phyloP scores from a whole-genome alignment of 129 eudicot species.

The Daucus carota region DNA sequence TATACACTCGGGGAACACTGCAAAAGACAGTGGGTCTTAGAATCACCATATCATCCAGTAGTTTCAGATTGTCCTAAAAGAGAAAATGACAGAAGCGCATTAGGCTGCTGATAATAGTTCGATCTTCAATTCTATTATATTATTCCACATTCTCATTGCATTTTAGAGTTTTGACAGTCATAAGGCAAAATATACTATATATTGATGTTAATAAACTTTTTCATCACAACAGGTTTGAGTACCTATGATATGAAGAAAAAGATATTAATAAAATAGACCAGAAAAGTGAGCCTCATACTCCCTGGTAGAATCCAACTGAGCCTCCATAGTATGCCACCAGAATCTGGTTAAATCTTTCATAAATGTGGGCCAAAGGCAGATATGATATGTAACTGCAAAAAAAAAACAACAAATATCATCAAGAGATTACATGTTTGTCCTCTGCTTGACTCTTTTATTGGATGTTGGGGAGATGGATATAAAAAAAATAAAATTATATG shows the following conservation, averaged over 20 bases:
- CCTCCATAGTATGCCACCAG: conserved; percentile 45
- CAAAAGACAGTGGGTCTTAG: conserved; percentile 67
- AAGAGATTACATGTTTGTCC: not conserved
- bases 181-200: not conserved
- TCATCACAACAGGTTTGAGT: not conserved
- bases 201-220: too few species aligned
- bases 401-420: not conserved
- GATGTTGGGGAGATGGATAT: not conserved
- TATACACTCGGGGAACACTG: conserved; percentile 79
- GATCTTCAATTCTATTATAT: too few species aligned
- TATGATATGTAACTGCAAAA: conserved; percentile 63
- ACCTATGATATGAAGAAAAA: not conserved
- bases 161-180: too few species aligned
- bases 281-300: conserved; percentile 41
- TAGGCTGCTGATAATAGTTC: not conserved
- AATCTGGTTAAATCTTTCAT: conserved; percentile 53
- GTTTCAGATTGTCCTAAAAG: conserved; percentile 62
- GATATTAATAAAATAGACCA: not conserved
- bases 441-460: not conserved
- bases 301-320: conserved; percentile 77
- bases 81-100: not conserved
- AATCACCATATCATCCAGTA: conserved; percentile 73
- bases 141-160: not conserved
- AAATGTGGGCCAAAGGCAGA: conserved; percentile 86
- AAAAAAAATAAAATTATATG: not conserved